Evolutionary conservation across 257 asterid genomes (phyloP), one percentile per base, ranked within the genome.

Genomic region (Paraleonurus japonicus): DNA sequence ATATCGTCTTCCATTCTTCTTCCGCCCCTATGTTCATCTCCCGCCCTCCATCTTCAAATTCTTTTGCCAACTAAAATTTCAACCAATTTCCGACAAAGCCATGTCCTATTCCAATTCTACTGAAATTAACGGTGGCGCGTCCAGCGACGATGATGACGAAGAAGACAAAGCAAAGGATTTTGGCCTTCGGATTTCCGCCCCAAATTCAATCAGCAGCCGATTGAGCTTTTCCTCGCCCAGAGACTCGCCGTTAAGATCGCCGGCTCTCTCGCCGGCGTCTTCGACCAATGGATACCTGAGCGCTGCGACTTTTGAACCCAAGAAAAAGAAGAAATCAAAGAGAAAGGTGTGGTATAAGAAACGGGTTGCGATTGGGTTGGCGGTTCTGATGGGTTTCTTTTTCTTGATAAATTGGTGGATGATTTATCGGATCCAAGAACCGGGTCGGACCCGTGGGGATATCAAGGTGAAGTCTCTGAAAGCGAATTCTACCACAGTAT

Each of bases 331-430:
- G 80, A 77, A 72, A 63, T 37, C 75, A 65, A 89, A 79, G 81
- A 79, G 85, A 58, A 85, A 51, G 55, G 33, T 75, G 15, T 85
- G 92, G 88, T 79, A 79, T 63, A 83, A 71, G 86, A 80, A 72
- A 24, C 78, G 62, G 62, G 55, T 63, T 69, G 16, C 73, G 37
- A 15, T 84, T 33, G 87, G 85, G 30, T 66, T 89, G 88, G 78
- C 65, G 39, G 22, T 78, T 39, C 64, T 90, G 69, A 20, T 92
- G 39, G 85, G 77, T 0, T 35, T 74, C 5, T 83, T 92, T 73
- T 77, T 95, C 63, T 15, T 71, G 12, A 67, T 82, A 76, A 87
- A 95, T 73, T 84, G 92, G 89, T 95, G 93, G 96, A 89, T 92
- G 89, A 78, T 95, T 75, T 83, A 76, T 23, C 85, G 95, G 89